Evolutionary conservation across 1,139 yeast genomes (phyloP).

Genomic region (Diutina ranongensis): DNA sequence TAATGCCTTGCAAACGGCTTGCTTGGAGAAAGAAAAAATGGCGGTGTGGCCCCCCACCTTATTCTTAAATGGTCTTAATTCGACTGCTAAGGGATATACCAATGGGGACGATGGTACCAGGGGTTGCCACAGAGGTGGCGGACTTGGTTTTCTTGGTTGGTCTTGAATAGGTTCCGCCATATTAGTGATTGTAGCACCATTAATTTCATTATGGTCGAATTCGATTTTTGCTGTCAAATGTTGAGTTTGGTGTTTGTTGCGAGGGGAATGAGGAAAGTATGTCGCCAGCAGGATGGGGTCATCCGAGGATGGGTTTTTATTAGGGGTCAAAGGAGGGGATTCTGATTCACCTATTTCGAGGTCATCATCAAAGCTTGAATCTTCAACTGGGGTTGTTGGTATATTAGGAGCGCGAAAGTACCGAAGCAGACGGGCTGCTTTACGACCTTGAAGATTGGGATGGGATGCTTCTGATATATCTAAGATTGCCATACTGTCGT

Average conservation of each 20-base stretch:
- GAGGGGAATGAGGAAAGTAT: slow-evolving; percentile 49
- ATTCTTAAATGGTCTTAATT: slow-evolving; percentile 76
- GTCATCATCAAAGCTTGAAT: slow-evolving; percentile 8
- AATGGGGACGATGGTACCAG: slow-evolving; percentile 8
- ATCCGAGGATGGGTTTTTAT: neutral
- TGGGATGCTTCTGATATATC: neutral
- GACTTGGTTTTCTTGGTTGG: slow-evolving; percentile 6
- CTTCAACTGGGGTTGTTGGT: slow-evolving; percentile 1
- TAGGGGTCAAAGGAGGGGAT: slow-evolving; percentile 9
- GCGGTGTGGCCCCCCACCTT: slow-evolving; percentile 99
- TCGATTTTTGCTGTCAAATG: slow-evolving; percentile 29
- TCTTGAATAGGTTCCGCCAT: neutral
- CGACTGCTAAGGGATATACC: slow-evolving; percentile 63
- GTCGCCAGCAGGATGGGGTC: slow-evolving; percentile 59
- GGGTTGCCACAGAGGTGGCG: neutral
- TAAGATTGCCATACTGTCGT: slow-evolving; percentile 3
- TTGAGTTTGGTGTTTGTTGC: slow-evolving; percentile 23
- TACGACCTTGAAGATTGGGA: slow-evolving; percentile 19
- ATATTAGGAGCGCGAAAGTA: slow-evolving; percentile 22
- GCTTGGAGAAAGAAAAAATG: slow-evolving; percentile 77
- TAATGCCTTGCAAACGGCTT: slow-evolving; percentile 93
- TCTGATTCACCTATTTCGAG: slow-evolving; percentile 6
- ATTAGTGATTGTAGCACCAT: neutral
- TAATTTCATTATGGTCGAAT: slow-evolving; percentile 17
- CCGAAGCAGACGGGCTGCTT: slow-evolving; percentile 41